Base-by-base conservation (phyloP, 257 asterid genomes). In the Solanum pimpinellifolium region DNA sequence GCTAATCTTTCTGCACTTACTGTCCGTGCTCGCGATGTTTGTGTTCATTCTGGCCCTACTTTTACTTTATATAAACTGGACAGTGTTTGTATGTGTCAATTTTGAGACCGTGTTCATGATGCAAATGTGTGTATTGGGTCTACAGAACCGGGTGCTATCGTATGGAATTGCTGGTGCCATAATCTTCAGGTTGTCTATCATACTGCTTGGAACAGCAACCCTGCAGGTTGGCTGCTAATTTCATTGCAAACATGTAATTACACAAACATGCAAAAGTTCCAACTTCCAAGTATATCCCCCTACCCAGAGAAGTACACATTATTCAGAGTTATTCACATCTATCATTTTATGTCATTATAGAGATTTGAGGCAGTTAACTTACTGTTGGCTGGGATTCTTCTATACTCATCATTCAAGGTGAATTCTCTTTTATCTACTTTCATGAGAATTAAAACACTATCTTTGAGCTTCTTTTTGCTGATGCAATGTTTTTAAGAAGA, bases 141-240 rank as follows among this genome's bases (percentile, higher is more conserved):
- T 76, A 76, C 88, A 97, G 99, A 92, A 88, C 76, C 97, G 97
- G 89, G 99, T 97, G 91, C 97, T 97, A 82, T 93, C 99, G 47
- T 97, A 93, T 93, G 99, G 99, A 75, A 97, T 97, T 91, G 98
- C 96, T 81, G 99, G 99, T 86, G 99, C 99, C 65, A 77, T 97
- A 87, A 60, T 97, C 91, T 96, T 97, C 90, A 91, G 99, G 23
- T 89, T 91, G 86, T 87, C 99, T 29, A 86, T 97, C 92, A 97
- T 97, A 89, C 98, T 97, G 91, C 98, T 97, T 46, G 99, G 99
- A 90, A 91, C 98, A 84, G 99, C 95, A 86, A 95, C 99, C 46
- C 93, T 97, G 90, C 99, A 97, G 99, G 99, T 97, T 87, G 87
- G 85, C 91, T 91, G 66, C 86, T 25, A 33, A 76, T 83, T 66